A percentile compares a stretch with the other conserved stretches of the same genome.
These are phyloP conservation scores for Coemansia sp. DNA, from an alignment of 192 early-diverging fungal genomes.

Conservation along the genomic window DNA sequence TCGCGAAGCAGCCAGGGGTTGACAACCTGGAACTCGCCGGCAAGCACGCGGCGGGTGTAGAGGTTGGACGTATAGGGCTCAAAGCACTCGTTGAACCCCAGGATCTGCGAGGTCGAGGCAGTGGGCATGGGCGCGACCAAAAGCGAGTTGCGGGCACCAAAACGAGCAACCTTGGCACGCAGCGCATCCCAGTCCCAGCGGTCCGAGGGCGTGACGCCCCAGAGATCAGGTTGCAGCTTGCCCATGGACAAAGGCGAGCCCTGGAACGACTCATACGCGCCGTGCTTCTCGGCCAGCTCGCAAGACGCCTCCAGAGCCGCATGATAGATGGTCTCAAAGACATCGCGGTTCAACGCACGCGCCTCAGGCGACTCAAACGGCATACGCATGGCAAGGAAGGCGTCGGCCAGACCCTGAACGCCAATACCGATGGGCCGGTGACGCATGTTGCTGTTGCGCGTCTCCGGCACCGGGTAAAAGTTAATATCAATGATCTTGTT, in stretches of 20 bases:
- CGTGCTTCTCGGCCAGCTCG: constrained; percentile 77
- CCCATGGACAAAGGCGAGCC: constrained; percentile 90
- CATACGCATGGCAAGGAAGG: constrained; percentile 91
- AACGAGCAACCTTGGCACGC: constrained; percentile 69
- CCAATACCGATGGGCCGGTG: constrained; percentile 98
- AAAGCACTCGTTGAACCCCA: constrained; percentile 98
- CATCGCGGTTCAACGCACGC: constrained; percentile 73
- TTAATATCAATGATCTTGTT: constrained; percentile 98
- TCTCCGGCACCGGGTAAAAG: constrained; percentile 92
- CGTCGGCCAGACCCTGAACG: constrained; percentile 96
- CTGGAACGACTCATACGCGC: constrained; percentile 83
- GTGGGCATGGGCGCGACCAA: constrained; percentile 98
- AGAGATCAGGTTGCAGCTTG: constrained; percentile 91
- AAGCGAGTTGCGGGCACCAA: constrained; percentile 91
- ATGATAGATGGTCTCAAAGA: constrained; percentile 97
- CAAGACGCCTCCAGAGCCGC: constrained; percentile 88
- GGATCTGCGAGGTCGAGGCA: constrained; percentile 93
- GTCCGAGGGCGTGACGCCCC: constrained; percentile 76
- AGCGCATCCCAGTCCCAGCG: constrained; percentile 89
- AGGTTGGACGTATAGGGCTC: constrained; percentile 92
- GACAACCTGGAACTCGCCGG: constrained; percentile 98
- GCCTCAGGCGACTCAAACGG: constrained; percentile 91
- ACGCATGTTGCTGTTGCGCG: constrained; percentile 83
- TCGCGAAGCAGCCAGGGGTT: constrained; percentile 96
- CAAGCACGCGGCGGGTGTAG: constrained; percentile 92